phyloP scores from a whole-genome alignment of 345 rosid genomes.

The Citrus sinensis region DVS_A1.0 CM039162.1:5047001-5047500 shows the following conservation, averaged over 20 bases:
- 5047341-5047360: constrained; percentile 11
- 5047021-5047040: too few relatives aligned
- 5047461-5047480: too few relatives aligned
- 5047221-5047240: neutral
- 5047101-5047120: neutral
- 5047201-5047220: neutral
- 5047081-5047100: too few relatives aligned
- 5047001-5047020: too few relatives aligned
- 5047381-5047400: neutral
- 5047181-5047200: neutral
- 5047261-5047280: neutral
- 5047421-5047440: too few relatives aligned
- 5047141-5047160: neutral
- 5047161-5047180: neutral
- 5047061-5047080: too few relatives aligned
- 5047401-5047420: neutral
- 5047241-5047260: neutral
- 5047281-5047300: neutral
- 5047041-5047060: too few relatives aligned
- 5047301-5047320: neutral
- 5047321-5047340: constrained; percentile 16
- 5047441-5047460: too few relatives aligned
- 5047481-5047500: rapidly evolving
- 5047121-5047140: too few relatives aligned
- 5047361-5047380: constrained; percentile 12